Conservation (phyloP, 768 basidiomycete genomes). For the Kwoniella sp. region DNA sequence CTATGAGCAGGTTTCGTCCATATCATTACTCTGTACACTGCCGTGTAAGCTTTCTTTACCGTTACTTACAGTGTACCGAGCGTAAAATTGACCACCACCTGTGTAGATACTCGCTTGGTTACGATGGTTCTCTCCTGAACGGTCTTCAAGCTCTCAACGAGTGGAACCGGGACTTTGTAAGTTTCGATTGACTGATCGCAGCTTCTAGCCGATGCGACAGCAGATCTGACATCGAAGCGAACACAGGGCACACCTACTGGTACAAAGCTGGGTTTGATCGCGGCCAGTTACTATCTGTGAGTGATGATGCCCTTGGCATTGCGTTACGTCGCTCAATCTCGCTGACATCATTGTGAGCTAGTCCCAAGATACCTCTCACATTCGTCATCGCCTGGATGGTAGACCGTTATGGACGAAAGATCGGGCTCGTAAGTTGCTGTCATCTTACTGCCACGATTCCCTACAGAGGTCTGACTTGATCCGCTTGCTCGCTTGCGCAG, state of each 20-base stretch:
- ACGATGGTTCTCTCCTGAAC: constrained; percentile 42
- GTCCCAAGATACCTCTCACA: constrained; percentile 32
- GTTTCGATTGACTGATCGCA: not conserved
- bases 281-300: constrained; percentile 34
- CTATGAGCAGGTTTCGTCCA: constrained; percentile 16
- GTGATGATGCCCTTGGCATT: not conserved
- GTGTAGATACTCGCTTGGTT: constrained; percentile 25
- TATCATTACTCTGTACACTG: constrained; percentile 23
- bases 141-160: constrained; percentile 37
- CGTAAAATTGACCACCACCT: not conserved
- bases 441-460: not conserved
- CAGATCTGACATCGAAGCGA: not conserved
- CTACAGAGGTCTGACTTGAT: not conserved
- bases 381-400: constrained; percentile 31
- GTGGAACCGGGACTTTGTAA: constrained; percentile 31
- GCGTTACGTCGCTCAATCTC: not conserved
- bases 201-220: not conserved
- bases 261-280: constrained; percentile 35
- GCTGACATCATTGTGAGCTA: constrained; percentile 1
- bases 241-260: constrained; percentile 24
- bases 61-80: not conserved
- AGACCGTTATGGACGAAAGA: constrained; percentile 32
- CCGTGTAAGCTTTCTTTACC: not conserved
- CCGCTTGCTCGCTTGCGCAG: constrained; percentile 10
- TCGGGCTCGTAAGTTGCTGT: constrained; percentile 18